phyloP scores from a whole-genome alignment of 495 filamentous ascomycete genomes.

The Choiromyces venosus region DNA sequence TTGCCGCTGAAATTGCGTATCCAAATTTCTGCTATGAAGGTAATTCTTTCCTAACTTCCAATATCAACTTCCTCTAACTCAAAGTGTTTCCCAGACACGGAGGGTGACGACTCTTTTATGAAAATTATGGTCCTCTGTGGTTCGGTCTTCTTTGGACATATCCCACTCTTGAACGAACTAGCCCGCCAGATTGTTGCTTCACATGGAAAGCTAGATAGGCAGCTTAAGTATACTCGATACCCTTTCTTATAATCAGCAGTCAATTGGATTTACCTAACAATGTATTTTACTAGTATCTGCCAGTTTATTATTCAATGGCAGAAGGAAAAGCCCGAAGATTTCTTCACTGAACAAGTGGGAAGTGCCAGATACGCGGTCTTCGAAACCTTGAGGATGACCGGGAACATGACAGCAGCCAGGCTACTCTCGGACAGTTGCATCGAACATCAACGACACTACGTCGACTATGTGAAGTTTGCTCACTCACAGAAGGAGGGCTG shows the following conservation, averaged over 20 bases:
- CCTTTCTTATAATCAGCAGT: not conserved
- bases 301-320: slow-evolving; percentile 30
- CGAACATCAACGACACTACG: slow-evolving; percentile 14
- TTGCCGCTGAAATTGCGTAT: slow-evolving; percentile 23
- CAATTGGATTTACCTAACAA: not conserved
- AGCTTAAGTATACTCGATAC: slow-evolving; percentile 23
- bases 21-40: slow-evolving; percentile 21
- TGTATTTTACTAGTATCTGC: slow-evolving; percentile 17
- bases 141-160: slow-evolving; percentile 23
- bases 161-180: slow-evolving; percentile 17
- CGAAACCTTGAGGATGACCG: slow-evolving; percentile 13
- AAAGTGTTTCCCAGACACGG: not conserved
- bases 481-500: slow-evolving; percentile 23
- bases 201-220: slow-evolving; percentile 20
- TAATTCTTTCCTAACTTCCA: not conserved
- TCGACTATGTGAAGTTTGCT: slow-evolving; percentile 13
- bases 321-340: slow-evolving; percentile 31
- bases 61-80: not conserved
- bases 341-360: slow-evolving; percentile 18
- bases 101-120: slow-evolving; percentile 15
- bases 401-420: slow-evolving; percentile 15
- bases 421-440: slow-evolving; percentile 10
- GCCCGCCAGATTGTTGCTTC: slow-evolving; percentile 22
- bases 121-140: slow-evolving; percentile 25
- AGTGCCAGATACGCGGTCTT: slow-evolving; percentile 17